phyloP scores from a whole-genome alignment of 2,329 filamentous ascomycete species.

The Sporothrix schenckii region DNA sequence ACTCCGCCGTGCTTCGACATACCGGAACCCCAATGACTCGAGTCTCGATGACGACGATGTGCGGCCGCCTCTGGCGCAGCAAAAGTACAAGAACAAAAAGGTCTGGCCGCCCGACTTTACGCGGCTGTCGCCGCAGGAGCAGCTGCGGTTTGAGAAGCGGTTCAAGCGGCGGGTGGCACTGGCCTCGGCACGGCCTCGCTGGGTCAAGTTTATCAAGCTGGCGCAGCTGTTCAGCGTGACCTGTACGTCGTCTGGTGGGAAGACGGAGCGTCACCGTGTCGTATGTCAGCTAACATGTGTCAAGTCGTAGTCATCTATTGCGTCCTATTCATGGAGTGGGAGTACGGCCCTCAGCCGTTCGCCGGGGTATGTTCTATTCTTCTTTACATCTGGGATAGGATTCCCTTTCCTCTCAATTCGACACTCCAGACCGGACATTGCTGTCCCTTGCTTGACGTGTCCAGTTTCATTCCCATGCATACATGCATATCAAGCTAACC shows the following conservation, averaged over 20 bases:
- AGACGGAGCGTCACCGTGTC: not conserved
- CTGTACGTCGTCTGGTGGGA: conserved; percentile 46
- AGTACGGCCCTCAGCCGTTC: conserved; percentile 52
- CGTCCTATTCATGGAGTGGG: conserved; percentile 65
- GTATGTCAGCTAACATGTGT: not conserved
- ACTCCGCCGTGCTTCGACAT: not conserved
- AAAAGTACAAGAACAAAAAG: conserved; percentile 64
- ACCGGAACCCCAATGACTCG: conserved; percentile 19
- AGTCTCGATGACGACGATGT: not conserved
- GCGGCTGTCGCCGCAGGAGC: conserved; percentile 69
- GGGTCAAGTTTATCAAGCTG: conserved; percentile 67
- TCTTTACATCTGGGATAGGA: not conserved
- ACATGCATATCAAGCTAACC: not conserved
- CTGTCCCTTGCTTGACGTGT: not conserved
- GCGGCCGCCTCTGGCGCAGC: not conserved
- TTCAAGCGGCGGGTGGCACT: conserved; percentile 71
- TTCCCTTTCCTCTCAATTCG: not conserved
- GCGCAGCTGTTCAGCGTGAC: conserved; percentile 63
- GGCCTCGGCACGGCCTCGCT: conserved; percentile 63
- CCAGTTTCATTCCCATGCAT: not conserved
- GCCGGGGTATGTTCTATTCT: conserved; percentile 40
- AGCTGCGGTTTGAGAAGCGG: conserved; percentile 77
- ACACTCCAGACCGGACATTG: no score
- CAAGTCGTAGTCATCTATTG: conserved; percentile 59
- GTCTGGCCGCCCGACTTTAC: conserved; percentile 78